Evolutionary conservation across 2,329 filamentous ascomycete genomes (phyloP).

Genomic region (Claviceps arundinis): DNA sequence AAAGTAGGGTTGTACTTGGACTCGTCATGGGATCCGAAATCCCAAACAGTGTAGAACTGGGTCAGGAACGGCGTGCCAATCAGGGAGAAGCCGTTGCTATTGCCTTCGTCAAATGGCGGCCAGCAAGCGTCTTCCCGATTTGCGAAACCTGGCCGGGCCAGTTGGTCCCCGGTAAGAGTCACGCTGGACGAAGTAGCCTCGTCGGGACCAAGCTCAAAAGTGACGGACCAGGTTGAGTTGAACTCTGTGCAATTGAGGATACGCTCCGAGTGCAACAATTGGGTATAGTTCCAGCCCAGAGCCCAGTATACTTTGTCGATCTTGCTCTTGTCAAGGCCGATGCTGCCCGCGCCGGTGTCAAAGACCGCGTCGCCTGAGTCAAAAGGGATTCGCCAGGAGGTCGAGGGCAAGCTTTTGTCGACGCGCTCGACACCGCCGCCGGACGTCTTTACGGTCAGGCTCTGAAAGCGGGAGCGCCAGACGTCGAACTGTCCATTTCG

Average conservation of each 20-base stretch:
- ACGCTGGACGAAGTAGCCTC: slow-evolving; percentile 11
- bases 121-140: slow-evolving; percentile 20
- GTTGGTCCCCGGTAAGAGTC: slow-evolving; percentile 19
- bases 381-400: neutral
- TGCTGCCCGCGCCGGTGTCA: slow-evolving; percentile 19
- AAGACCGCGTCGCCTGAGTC: slow-evolving; percentile 13
- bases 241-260: slow-evolving; percentile 23
- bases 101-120: slow-evolving; percentile 19
- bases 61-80: slow-evolving; percentile 16
- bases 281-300: slow-evolving; percentile 22
- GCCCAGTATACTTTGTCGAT: slow-evolving; percentile 18
- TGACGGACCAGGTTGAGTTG: slow-evolving; percentile 21
- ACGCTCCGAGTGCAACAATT: slow-evolving; percentile 14
- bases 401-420: neutral
- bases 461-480: slow-evolving; percentile 15
- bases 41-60: slow-evolving; percentile 21
- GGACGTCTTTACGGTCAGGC: slow-evolving; percentile 1
- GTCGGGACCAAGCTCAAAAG: slow-evolving; percentile 15
- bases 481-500: slow-evolving; percentile 14
- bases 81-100: slow-evolving; percentile 14
- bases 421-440: neutral
- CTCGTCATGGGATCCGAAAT: slow-evolving; percentile 14
- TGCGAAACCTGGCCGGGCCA: slow-evolving; percentile 20
- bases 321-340: slow-evolving; percentile 13
- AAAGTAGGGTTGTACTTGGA: slow-evolving; percentile 6